These are phyloP conservation scores for Rhodofomes roseus DNA, from an alignment of 1,284 basidiomycete genomes.

Conservation along the genomic window DNA sequence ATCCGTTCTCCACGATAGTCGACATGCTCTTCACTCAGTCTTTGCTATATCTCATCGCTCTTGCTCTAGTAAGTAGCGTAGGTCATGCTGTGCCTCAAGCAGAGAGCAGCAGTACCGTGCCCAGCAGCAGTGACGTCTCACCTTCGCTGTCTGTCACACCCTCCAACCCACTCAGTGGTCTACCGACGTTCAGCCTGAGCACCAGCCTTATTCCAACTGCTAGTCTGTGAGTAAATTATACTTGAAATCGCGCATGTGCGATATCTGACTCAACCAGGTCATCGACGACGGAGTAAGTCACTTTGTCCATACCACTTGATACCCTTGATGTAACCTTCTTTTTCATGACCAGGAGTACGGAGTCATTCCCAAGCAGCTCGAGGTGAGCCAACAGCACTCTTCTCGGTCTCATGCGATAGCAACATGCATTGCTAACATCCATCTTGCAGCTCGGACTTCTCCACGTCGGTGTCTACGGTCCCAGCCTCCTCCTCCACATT, in stretches of 20 bases:
- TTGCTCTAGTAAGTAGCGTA: neutral
- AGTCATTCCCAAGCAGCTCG: too few species aligned
- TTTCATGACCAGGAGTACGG: too few species aligned
- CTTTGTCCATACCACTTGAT: too few species aligned
- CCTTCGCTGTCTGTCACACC: neutral
- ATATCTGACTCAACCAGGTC: too few species aligned
- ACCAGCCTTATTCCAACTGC: neutral
- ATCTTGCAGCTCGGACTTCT: neutral
- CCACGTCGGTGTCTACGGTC: neutral
- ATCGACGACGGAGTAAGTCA: too few species aligned
- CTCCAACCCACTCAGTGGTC: neutral
- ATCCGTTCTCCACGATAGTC: neutral
- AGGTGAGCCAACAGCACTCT: too few species aligned
- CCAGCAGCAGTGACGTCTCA: neutral
- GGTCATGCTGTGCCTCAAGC: neutral
- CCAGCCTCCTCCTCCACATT: neutral
- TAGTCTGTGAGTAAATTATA: too few species aligned
- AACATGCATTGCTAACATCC: neutral
- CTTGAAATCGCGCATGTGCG: too few species aligned
- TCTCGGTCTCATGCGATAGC: neutral
- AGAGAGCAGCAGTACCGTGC: neutral
- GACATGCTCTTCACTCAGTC: neutral
- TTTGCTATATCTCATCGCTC: neutral
- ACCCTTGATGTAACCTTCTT: too few species aligned
- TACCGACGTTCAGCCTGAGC: neutral